Base-by-base conservation (phyloP, 164 flowering plant species). In the Liquidambar formosana region DNA sequence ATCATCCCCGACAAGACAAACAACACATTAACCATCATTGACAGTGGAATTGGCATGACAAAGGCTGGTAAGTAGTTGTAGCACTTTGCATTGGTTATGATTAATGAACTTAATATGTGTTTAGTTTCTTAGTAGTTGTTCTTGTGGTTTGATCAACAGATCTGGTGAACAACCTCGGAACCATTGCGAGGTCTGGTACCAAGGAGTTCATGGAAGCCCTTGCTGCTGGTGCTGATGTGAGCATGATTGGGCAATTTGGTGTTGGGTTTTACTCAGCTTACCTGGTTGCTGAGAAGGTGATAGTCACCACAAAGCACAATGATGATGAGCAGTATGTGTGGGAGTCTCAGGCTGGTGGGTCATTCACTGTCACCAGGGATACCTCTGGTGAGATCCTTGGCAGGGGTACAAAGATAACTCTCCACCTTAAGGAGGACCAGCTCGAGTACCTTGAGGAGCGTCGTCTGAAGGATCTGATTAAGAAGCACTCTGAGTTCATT, bases 181-280 rank as follows among this genome's bases (percentile, higher is more conserved):
- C 84, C 15, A 80, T 82, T 74, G 88, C 90, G 8, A 79, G 86
- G 74, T 87, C 88, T 53, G 88, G 87, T 3, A 87, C 91, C 76
- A 85, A 84, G 59, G 90, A 86, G 46, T 86, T 86, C 74, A 85
- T 86, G 90, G 88, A 86, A 65, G 88, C 90, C 10, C 56, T 86
- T 62, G 82, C 85, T 66, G 90, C 88, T 63, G 88, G 90, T 58
- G 90, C 86, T 61, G 90, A 86, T 80, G 88, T 86, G 4, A 86
- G 90, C 79, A 85, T 83, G 90, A 83, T 86, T 73, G 88, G 90
- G 9, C 88, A 86, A 71, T 85, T 86, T 69, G 88, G 88, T 75
- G 88, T 85, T 68, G 86, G 88, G 22, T 84, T 84, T 75, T 84
- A 82, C 80, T 83, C 86, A 0, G 86, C 88, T 19, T 86, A 86